Evolutionary conservation across 1,284 basidiomycete species (phyloP).

Genomic region (Apiotrichum gamsii): DNA sequence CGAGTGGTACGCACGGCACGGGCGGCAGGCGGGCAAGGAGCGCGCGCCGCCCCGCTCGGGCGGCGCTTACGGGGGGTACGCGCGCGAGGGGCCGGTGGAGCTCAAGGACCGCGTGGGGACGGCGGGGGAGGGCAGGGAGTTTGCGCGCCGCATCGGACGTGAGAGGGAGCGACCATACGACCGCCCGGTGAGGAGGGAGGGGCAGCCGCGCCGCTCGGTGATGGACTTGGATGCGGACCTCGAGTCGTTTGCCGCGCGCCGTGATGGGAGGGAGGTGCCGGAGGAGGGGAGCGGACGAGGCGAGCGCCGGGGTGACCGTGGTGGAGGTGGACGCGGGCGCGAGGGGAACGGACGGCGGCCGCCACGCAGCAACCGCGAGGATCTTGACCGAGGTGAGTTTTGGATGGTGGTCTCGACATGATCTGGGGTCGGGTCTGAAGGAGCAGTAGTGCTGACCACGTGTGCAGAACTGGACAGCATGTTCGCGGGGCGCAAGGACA

Average conservation of each 20-base stretch:
- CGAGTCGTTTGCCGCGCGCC: conserved; percentile 25
- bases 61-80: conserved; percentile 4
- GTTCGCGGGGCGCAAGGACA: conserved; percentile 11
- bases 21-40: conserved; percentile 38
- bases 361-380: conserved; percentile 23
- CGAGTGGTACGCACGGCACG: conserved; percentile 39
- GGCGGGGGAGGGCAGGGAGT: conserved; percentile 29
- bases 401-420: too few relatives aligned
- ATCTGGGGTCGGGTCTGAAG: too few relatives aligned
- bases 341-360: conserved; percentile 11
- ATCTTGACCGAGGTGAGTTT: conserved; percentile 37
- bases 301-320: too few relatives aligned
- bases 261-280: conserved; percentile 13
- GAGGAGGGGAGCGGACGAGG: neutral
- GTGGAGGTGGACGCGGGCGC: conserved; percentile 5
- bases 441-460: too few relatives aligned
- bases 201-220: conserved; percentile 10
- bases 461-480: conserved; percentile 22
- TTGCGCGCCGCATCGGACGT: conserved; percentile 31
- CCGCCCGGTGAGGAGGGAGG: conserved; percentile 3
- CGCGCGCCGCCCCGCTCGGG: conserved; percentile 4
- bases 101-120: conserved; percentile 17
- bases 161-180: conserved; percentile 19
- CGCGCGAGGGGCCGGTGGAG: conserved; percentile 6
- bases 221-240: conserved; percentile 41